These are phyloP conservation scores for Phytophthora pluvialis DNA, from an alignment of 352 stramenopile species.

Conservation along the genomic window DNA sequence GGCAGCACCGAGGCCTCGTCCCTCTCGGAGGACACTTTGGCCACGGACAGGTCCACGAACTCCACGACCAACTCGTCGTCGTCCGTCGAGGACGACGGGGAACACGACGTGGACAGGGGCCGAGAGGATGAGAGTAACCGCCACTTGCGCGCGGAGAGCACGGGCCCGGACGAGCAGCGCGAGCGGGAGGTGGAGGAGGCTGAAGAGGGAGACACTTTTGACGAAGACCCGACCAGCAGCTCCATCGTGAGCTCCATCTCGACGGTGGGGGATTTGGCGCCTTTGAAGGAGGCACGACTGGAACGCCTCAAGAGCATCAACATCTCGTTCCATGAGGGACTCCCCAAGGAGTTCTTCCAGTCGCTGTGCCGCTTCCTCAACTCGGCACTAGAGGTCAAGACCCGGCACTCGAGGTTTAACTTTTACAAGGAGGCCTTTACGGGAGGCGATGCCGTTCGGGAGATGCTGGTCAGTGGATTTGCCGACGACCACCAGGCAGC, in stretches of 20 bases:
- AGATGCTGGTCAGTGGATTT: slow-evolving; percentile 81
- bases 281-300: slow-evolving; percentile 72
- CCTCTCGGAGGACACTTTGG: slow-evolving; percentile 42
- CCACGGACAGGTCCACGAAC: slow-evolving; percentile 50
- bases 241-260: slow-evolving; percentile 54
- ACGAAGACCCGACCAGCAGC: slow-evolving; percentile 37
- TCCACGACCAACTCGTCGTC: slow-evolving; percentile 53
- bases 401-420: slow-evolving; percentile 82
- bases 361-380: slow-evolving; percentile 75
- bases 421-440: slow-evolving; percentile 90
- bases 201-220: slow-evolving; percentile 43
- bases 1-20: slow-evolving; percentile 58
- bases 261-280: slow-evolving; percentile 54
- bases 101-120: slow-evolving; percentile 44
- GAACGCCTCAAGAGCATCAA: slow-evolving; percentile 79
- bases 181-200: slow-evolving; percentile 25
- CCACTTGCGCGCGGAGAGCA: slow-evolving; percentile 22
- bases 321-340: slow-evolving; percentile 80
- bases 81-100: slow-evolving; percentile 47
- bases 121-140: slow-evolving; percentile 34
- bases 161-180: slow-evolving; percentile 18
- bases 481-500: slow-evolving; percentile 76
- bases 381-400: slow-evolving; percentile 82
- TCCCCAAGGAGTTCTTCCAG: slow-evolving; percentile 83
- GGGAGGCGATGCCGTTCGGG: slow-evolving; percentile 71